Base-by-base conservation (phyloP, 2,329 filamentous ascomycete genomes). In the Ophiostoma populinum region DNA sequence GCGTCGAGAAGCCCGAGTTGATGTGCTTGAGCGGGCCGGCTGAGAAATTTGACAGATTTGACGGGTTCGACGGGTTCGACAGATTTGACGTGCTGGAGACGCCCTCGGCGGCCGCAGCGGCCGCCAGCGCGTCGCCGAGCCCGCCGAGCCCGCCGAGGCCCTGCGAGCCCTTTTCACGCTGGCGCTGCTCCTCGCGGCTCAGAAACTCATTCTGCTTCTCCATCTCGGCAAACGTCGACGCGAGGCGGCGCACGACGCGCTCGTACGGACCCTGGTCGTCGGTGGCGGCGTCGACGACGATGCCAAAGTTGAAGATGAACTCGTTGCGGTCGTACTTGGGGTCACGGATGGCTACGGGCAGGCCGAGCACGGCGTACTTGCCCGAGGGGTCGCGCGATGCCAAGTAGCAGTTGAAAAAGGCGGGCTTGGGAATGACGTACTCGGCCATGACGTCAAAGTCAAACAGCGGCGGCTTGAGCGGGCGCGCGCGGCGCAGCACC, bases 241-340 rank as follows among this genome's bases (percentile, higher is more conserved):
- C 90, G 34, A 95, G 64, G 47, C 92, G 81, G 44, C 79, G 66
- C 36, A 93, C 83, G 21, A 95, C 80, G 43, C 75, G 76, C 54
- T 86, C 82, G 53, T 83, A 92, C 22, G 76, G 78, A 32, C 70
- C 70, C 52, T 80, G 80, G 49, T 92, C 80, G 36, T 62, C 59
- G 31, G 57, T 56, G 38, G 43, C 42, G 39, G 43, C 44, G 35
- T 53, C 48, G 24, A 54, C 49, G 24, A 54, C 78, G 29, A 95
- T 63, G 40, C 83, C 85, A 51, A 95, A 93, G 55, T 95, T 95
- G 70, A 95, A 98, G 51, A 94, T 93, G 62, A 94, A 95, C 55
- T 92, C 82, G 56, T 93, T 93, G 39, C 90, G 77, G 49, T 79
- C 73, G 51, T 95, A 93, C 46, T 78, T 77, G 37, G 75, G 68